Evolutionary conservation across 371 early-diverging fungal species (phyloP).

Genomic region (Coemansia sp.): DNA sequence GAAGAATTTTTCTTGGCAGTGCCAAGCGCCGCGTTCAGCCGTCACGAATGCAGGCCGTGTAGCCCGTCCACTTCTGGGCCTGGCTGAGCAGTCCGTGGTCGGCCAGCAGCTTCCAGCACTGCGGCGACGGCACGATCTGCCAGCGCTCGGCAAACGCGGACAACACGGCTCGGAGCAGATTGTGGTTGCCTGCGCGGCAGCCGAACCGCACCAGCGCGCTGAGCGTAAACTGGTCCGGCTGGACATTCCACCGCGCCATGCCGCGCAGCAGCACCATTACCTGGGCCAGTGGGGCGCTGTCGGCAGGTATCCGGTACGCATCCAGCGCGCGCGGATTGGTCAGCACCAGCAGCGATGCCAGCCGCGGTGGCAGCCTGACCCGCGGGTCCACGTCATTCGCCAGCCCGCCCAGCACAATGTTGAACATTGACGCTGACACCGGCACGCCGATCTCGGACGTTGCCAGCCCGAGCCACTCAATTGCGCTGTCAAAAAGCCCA

Average conservation of each 20-base stretch:
- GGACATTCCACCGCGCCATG: conserved; percentile 25
- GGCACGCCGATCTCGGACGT: conserved; percentile 35
- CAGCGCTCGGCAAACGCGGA: conserved; percentile 27
- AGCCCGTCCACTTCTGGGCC: conserved; percentile 7
- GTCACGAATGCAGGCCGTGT: background rate
- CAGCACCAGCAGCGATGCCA: conserved; percentile 13
- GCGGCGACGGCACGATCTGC: conserved; percentile 22
- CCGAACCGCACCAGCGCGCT: conserved; percentile 22
- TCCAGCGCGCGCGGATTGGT: conserved; percentile 10
- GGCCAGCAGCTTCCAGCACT: conserved; percentile 20
- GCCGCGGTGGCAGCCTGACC: background rate
- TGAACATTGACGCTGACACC: conserved; percentile 26
- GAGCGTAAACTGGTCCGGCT: conserved; percentile 27
- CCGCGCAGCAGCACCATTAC: conserved; percentile 27
- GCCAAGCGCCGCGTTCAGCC: no score
- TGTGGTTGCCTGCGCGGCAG: conserved; percentile 14
- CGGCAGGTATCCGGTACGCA: conserved; percentile 1
- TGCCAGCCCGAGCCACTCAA: conserved; percentile 35
- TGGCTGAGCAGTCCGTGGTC: conserved; percentile 8
- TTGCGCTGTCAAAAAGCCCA: conserved; percentile 9
- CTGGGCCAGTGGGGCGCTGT: background rate
- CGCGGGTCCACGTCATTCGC: background rate
- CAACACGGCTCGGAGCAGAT: conserved; percentile 15
- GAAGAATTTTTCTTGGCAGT: background rate
- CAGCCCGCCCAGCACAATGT: conserved; percentile 24